phyloP scores from a whole-genome alignment of 345 rosid species.

The Eucalyptus viminalis region DNA sequence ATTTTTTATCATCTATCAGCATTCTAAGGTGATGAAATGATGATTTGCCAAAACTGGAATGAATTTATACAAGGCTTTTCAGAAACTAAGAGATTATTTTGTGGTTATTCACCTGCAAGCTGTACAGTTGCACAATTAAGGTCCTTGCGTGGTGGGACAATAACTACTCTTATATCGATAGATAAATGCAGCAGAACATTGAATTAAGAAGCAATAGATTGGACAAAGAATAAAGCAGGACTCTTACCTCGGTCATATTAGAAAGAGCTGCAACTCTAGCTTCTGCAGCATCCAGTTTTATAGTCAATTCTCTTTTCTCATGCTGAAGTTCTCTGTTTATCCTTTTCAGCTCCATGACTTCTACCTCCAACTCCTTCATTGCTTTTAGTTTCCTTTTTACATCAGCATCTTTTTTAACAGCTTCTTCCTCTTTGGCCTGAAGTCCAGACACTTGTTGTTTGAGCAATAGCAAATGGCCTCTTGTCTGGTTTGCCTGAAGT shows the following conservation, averaged over 20 bases:
- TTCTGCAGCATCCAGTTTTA: constrained; percentile 80
- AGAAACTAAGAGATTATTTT: background rate
- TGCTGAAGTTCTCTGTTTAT: constrained; percentile 88
- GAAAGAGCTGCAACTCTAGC: constrained; percentile 58
- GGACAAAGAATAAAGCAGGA: background rate
- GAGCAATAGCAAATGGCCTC: constrained; percentile 80
- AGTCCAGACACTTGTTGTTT: constrained; percentile 87
- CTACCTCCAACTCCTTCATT: constrained; percentile 64
- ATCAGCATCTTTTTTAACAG: constrained; percentile 57
- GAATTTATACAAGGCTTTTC: background rate
- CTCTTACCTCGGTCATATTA: constrained; percentile 82
- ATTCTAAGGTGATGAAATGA: background rate
- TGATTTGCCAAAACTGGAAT: background rate
- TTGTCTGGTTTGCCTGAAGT: constrained; percentile 87
- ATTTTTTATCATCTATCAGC: background rate
- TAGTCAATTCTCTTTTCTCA: constrained; percentile 79
- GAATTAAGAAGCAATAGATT: background rate
- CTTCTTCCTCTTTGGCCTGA: constrained; percentile 73
- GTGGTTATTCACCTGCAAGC: background rate
- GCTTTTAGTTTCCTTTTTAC: constrained; percentile 66
- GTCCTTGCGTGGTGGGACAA: background rate
- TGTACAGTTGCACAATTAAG: background rate
- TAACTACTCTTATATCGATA: background rate
- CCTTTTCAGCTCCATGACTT: constrained; percentile 86
- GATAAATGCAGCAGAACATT: background rate